phyloP scores from a whole-genome alignment of 805 yeast species.

The Tetrapisispora pingtungensis region DNA sequence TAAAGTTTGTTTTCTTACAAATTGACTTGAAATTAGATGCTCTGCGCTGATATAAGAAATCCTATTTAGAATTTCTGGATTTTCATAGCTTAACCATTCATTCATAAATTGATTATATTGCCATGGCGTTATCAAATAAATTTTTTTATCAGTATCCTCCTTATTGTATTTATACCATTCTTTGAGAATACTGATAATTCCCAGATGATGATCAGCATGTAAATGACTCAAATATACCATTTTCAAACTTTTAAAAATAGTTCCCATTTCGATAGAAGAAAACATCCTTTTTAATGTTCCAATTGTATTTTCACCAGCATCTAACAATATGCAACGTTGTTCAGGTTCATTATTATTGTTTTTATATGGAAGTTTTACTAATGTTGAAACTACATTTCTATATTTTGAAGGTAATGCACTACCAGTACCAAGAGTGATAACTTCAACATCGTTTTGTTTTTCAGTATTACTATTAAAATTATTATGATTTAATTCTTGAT shows the following conservation, averaged over 20 bases:
- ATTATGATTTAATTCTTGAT: conserved; percentile 22
- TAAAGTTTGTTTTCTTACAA: conserved; percentile 24
- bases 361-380: conserved; percentile 57
- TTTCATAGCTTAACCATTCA: conserved; percentile 57
- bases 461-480: conserved; percentile 26
- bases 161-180: conserved; percentile 49
- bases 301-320: conserved; percentile 92
- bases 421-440: conserved; percentile 83
- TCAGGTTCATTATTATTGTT: conserved; percentile 24
- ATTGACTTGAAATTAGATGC: conserved; percentile 36
- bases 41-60: conserved; percentile 52
- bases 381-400: conserved; percentile 75
- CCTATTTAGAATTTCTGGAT: conserved; percentile 31
- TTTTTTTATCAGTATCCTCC: conserved; percentile 28
- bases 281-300: conserved; percentile 61
- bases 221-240: conserved; percentile 73
- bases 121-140: conserved; percentile 68
- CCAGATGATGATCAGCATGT: conserved; percentile 96
- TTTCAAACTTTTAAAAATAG: conserved; percentile 49
- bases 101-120: conserved; percentile 53
- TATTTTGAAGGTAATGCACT: conserved; percentile 78
- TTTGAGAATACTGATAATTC: conserved; percentile 56
- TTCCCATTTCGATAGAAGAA: conserved; percentile 35
- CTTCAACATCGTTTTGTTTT: conserved; percentile 48
- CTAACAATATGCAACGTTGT: conserved; percentile 51